Conservation (phyloP, 2,329 filamentous ascomycete species). For the Xylaria sp. region DNA sequence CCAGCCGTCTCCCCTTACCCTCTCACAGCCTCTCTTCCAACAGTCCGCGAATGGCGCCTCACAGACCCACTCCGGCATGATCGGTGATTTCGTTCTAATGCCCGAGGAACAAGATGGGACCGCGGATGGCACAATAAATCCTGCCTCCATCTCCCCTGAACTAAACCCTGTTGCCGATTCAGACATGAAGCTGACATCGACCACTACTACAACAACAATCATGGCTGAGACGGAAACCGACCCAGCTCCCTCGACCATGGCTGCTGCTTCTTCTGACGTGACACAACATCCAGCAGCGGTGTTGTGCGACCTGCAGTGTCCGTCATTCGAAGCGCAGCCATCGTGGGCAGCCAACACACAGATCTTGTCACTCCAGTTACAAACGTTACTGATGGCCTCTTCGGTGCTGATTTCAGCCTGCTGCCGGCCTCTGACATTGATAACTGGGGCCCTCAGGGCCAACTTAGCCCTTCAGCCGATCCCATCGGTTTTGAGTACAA, state of each 20-base stretch:
- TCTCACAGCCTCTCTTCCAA: constrained; percentile 69
- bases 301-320: constrained; percentile 99
- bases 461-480: constrained; percentile 79
- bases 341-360: constrained; percentile 59
- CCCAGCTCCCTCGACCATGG: constrained; percentile 45
- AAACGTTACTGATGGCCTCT: constrained; percentile 72
- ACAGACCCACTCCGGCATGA: constrained; percentile 51
- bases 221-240: constrained; percentile 18
- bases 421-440: constrained; percentile 76
- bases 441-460: constrained; percentile 80
- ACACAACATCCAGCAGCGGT: constrained; percentile 99
- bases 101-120: constrained; percentile 57
- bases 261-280: constrained; percentile 76
- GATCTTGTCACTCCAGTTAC: constrained; percentile 65
- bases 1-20: constrained; percentile 62
- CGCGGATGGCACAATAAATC: constrained; percentile 69
- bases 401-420: constrained; percentile 75
- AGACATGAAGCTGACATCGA: constrained; percentile 46
- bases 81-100: constrained; percentile 59
- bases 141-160: constrained; percentile 69
- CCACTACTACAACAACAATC: constrained; percentile 33
- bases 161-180: constrained; percentile 64
- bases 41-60: constrained; percentile 49
- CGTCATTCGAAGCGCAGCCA: constrained; percentile 75
- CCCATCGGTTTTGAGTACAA: constrained; percentile 73